Evolutionary conservation across 805 yeast genomes (phyloP), one percentile per base, ranked within the genome.

Genomic region (Candida cerambycidarum): DNA sequence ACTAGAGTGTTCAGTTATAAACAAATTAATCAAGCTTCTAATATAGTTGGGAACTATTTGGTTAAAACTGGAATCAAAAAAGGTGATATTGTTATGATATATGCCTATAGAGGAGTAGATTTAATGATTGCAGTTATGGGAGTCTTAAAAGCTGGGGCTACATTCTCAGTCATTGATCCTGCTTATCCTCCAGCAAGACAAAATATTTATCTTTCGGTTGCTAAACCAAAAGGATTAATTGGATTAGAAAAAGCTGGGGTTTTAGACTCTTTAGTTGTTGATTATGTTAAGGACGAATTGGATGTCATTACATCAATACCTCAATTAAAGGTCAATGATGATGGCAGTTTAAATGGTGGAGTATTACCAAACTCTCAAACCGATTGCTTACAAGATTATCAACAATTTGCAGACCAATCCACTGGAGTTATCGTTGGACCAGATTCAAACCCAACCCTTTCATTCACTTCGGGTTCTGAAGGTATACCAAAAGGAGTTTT

Each of bases 151-250:
- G 98, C 99, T 1, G 99, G 99, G 54, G 98, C 96, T 13, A 92
- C 99, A 0, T 93, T 93, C 63, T 90, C 97, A 8, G 99, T 93
- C 16, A 95, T 93, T 51, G 99, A 93, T 61, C 99, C 99, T 6
- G 98, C 98, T 4, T 93, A 93, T 63, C 99, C 99, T 32, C 97
- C 99, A 13, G 95, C 96, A 8, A 81, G 99, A 66, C 99, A 93
- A 66, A 93, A 88, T 50, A 80, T 93, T 47, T 93, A 93, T 63
- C 74, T 93, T 44, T 81, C 86, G 37, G 99, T 93, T 12, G 98
- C 99, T 28, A 81, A 85, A 63, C 99, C 99, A 25, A 79, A 71
- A 54, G 99, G 96, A 50, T 75, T 93, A 53, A 83, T 93, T 47
- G 96, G 90, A 14, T 82, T 93, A 53, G 83, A 83, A 53, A 86